Conservation (phyloP, 768 basidiomycete genomes). For the Piloderma croceum region DNA sequence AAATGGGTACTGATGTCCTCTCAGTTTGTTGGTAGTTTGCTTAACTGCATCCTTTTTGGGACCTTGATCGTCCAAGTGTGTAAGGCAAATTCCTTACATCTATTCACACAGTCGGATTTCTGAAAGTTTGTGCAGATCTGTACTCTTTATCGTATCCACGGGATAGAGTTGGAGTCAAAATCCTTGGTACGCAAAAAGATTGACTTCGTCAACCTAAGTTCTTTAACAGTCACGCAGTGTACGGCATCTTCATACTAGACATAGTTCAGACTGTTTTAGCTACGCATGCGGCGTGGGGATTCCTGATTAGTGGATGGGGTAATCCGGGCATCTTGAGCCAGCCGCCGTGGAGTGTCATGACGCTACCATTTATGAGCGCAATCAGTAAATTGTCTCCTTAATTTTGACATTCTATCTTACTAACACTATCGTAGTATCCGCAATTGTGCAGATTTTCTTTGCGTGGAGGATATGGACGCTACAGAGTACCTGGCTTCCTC, state of each 20-base stretch:
- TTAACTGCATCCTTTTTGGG: too few relatives aligned
- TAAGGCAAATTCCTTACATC: too few relatives aligned
- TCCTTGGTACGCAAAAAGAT: not conserved
- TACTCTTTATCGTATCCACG: not conserved
- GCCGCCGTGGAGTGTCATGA: not conserved
- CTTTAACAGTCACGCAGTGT: conserved; percentile 1
- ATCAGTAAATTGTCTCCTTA: not conserved
- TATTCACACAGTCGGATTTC: too few relatives aligned
- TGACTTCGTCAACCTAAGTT: not conserved
- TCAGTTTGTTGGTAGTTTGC: too few relatives aligned
- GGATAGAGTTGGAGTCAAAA: not conserved
- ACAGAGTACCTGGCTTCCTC: not conserved
- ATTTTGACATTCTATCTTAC: not conserved
- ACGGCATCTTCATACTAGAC: conserved; percentile 1
- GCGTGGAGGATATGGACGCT: not conserved
- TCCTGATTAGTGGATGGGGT: conserved; percentile 2
- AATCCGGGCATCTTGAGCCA: not conserved
- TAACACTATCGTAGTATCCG: conserved; percentile 7
- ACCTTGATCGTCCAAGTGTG: too few relatives aligned
- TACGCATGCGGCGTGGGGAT: conserved; percentile 1
- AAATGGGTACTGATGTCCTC: too few relatives aligned
- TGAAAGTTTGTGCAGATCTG: too few relatives aligned
- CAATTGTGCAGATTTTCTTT: conserved; percentile 16
- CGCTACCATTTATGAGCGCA: conserved; percentile 1
- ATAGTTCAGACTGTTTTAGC: conserved; percentile 3